Evolutionary conservation across 73 alveolate species (phyloP).

Genomic region (Paramecium sonneborni): DNA sequence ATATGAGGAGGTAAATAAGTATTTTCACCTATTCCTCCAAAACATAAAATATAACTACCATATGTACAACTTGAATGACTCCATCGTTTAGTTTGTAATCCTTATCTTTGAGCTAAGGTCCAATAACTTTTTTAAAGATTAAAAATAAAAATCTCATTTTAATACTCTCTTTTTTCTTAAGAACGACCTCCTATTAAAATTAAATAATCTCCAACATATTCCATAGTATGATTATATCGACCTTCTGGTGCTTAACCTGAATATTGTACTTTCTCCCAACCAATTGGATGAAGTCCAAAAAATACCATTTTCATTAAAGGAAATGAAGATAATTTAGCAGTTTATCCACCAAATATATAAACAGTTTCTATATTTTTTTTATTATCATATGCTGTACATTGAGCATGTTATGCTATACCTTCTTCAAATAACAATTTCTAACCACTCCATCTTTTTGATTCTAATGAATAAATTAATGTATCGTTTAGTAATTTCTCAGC

Average conservation of each 20-base stretch:
- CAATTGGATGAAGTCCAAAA: slow-evolving; percentile 8
- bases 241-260: slow-evolving; percentile 9
- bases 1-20: slow-evolving; percentile 51
- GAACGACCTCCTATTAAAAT: slow-evolving; percentile 24
- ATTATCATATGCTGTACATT: slow-evolving; percentile 33
- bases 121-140: neutral
- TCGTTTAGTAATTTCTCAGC: slow-evolving; percentile 41
- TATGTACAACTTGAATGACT: slow-evolving; percentile 14
- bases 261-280: neutral
- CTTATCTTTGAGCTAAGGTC: neutral
- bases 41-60: slow-evolving; percentile 7
- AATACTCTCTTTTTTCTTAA: neutral
- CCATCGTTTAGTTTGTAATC: slow-evolving; percentile 41
- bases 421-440: neutral
- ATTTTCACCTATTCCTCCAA: slow-evolving; percentile 39
- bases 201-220: neutral
- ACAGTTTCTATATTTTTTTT: slow-evolving; percentile 7
- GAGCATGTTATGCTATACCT: slow-evolving; percentile 35
- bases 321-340: neutral
- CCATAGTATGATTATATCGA: slow-evolving; percentile 52
- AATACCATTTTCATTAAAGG: slow-evolving; percentile 36
- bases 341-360: slow-evolving; percentile 21
- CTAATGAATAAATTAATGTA: neutral
- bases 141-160: neutral
- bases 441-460: slow-evolving; percentile 32